These are phyloP conservation scores for Dictyostelium capitatum DNA, from an alignment of 78 protist species.

Conservation along the genomic window DNA sequence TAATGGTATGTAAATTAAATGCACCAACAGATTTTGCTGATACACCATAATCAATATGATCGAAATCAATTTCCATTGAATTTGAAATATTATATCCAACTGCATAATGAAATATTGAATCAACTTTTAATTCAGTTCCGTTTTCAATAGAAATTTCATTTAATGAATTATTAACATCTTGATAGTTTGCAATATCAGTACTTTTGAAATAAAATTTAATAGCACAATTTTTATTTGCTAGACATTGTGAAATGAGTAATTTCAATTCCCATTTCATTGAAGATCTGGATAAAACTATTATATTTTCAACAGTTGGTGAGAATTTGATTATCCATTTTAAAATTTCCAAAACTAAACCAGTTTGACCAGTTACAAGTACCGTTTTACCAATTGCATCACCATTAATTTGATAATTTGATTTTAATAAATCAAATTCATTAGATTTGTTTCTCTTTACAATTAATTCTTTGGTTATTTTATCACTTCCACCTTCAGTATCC, in stretches of 20 bases:
- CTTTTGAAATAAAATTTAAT: conserved; percentile 13
- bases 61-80: background rate
- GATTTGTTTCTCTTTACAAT: background rate
- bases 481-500: conserved; percentile 20
- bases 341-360: conserved; percentile 21
- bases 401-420: background rate
- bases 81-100: conserved; percentile 4
- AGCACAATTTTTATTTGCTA: background rate
- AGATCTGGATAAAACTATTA: conserved; percentile 30
- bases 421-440: background rate
- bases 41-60: background rate
- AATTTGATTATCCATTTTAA: conserved; percentile 28
- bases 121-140: conserved; percentile 5
- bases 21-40: conserved; percentile 79
- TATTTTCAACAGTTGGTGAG: background rate
- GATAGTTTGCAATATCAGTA: background rate
- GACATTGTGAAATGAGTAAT: background rate
- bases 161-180: background rate
- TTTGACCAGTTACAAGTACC: conserved; percentile 51
- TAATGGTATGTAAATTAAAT: conserved; percentile 41
- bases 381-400: background rate
- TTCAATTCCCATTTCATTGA: conserved; percentile 42
- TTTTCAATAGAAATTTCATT: conserved; percentile 2
- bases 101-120: conserved; percentile 64
- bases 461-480: background rate